Percentiles rank a stretch among this genome's conserved stretches.
Evolutionary conservation across 2,329 filamentous ascomycete genomes (phyloP).

Genomic region (Beauveria pseudobassiana): DNA sequence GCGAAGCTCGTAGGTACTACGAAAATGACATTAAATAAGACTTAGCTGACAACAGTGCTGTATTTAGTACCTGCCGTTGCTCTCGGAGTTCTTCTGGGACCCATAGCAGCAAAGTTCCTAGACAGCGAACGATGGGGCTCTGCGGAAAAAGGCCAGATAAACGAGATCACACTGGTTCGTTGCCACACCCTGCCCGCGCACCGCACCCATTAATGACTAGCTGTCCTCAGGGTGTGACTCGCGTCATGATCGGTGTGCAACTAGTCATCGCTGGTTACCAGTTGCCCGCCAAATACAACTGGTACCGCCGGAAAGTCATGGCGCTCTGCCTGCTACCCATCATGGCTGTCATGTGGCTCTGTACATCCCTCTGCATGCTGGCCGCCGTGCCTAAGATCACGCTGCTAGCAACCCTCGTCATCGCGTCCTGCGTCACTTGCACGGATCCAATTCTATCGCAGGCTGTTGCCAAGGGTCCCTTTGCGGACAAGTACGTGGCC

Average conservation of each 20-base stretch:
- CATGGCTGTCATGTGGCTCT: conserved; percentile 57
- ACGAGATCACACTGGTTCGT: conserved; percentile 33
- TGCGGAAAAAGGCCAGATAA: conserved; percentile 22
- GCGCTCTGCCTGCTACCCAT: conserved; percentile 47
- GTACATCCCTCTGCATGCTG: conserved; percentile 48
- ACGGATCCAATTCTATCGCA: conserved; percentile 57
- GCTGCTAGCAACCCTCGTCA: conserved; percentile 46
- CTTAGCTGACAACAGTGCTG: not conserved
- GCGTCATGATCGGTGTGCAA: conserved; percentile 56
- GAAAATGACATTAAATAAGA: not conserved
- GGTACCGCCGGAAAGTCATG: conserved; percentile 43
- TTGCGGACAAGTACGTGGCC: conserved; percentile 54
- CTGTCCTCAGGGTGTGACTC: conserved; percentile 35
- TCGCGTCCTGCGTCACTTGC: conserved; percentile 53
- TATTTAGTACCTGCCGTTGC: conserved; percentile 47
- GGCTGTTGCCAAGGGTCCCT: conserved; percentile 47
- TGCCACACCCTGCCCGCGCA: not conserved
- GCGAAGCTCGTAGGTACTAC: conserved; percentile 40
- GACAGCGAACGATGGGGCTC: conserved; percentile 34
- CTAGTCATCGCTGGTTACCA: conserved; percentile 58
- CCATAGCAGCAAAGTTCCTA: conserved; percentile 45
- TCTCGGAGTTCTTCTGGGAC: conserved; percentile 47
- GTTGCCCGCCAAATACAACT: conserved; percentile 48
- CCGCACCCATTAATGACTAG: not conserved
- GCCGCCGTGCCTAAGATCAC: conserved; percentile 47